Percentiles rank a stretch among this genome's conserved stretches.
These are phyloP conservation scores for Zymoseptoria brevis DNA, from an alignment of 2,329 filamentous ascomycete genomes.

Conservation along the genomic window DNA sequence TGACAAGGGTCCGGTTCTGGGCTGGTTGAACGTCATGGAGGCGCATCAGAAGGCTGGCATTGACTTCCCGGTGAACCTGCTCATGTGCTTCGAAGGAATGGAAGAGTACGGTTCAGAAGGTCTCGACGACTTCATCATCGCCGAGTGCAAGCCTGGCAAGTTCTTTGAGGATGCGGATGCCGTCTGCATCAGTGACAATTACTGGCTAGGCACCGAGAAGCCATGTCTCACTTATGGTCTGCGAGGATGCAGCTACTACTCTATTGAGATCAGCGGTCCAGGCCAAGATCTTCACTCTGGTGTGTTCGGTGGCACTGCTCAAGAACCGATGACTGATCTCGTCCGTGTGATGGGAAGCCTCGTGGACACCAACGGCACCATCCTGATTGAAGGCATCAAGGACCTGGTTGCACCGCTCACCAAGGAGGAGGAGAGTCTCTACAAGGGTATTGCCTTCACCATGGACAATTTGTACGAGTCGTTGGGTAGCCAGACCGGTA, in stretches of 20 bases:
- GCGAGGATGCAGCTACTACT: slow-evolving; percentile 97
- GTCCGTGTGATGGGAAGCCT: slow-evolving; percentile 72
- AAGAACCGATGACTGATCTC: slow-evolving; percentile 97
- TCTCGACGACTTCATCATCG: slow-evolving; percentile 86
- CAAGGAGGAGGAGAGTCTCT: slow-evolving; percentile 78
- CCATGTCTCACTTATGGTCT: slow-evolving; percentile 96
- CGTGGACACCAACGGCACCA: slow-evolving; percentile 85
- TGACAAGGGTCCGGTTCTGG: slow-evolving; percentile 94
- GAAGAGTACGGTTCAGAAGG: slow-evolving; percentile 98
- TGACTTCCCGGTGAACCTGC: slow-evolving; percentile 91
- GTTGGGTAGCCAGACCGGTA: slow-evolving; percentile 78
- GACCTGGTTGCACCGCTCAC: slow-evolving; percentile 88
- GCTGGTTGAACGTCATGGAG: slow-evolving; percentile 97
- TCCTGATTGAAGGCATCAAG: slow-evolving; percentile 85
- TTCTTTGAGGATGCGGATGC: slow-evolving; percentile 95
- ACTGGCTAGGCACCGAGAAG: slow-evolving; percentile 99
- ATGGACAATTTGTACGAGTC: slow-evolving; percentile 95
- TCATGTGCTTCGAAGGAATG: slow-evolving; percentile 99
- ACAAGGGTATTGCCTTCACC: slow-evolving; percentile 82
- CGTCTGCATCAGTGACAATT: slow-evolving; percentile 98
- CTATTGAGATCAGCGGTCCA: slow-evolving; percentile 79
- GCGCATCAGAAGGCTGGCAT: slow-evolving; percentile 91
- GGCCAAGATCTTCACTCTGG: slow-evolving; percentile 92
- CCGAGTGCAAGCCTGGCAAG: slow-evolving; percentile 66
- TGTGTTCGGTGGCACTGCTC: slow-evolving; percentile 91